A percentile compares a stretch with the other conserved stretches of the same genome.
These are phyloP conservation scores for Botrytis pseudocinerea DNA, from an alignment of 2,329 filamentous ascomycete species.

Conservation along the genomic window DNA sequence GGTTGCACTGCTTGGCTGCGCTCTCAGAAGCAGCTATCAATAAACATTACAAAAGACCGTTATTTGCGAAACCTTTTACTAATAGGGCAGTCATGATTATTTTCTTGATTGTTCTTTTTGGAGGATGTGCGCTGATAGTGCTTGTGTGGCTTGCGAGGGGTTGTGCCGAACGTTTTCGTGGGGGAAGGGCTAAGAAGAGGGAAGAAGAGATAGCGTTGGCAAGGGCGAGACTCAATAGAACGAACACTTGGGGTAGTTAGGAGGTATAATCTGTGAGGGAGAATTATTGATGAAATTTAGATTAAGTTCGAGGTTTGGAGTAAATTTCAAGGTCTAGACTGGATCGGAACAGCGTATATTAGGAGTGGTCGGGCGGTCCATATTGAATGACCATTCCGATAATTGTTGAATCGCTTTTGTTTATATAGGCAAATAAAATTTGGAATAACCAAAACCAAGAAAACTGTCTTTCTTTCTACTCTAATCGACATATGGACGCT, in stretches of 20 bases:
- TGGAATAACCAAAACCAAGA: rapidly evolving
- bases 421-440: not conserved
- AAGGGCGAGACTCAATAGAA: not conserved
- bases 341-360: not conserved
- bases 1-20: not conserved
- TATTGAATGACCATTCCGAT: not conserved
- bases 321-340: not conserved
- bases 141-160: not conserved
- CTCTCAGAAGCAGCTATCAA: not conserved
- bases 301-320: not conserved
- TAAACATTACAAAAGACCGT: not conserved
- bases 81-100: not conserved
- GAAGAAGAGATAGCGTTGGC: not conserved
- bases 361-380: not conserved
- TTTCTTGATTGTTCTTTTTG: not conserved
- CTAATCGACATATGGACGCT: not conserved
- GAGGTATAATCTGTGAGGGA: not conserved
- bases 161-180: too few relatives aligned
- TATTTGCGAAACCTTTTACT: not conserved
- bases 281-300: not conserved
- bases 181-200: not conserved
- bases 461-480: not conserved
- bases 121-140: not conserved
- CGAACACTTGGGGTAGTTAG: not conserved
- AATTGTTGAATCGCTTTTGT: too few relatives aligned